A percentile compares a stretch with the other conserved stretches of the same genome.
These are phyloP conservation scores for Leccinum subgranulosum DNA, from an alignment of 768 basidiomycete genomes.

Conservation along the genomic window DNA sequence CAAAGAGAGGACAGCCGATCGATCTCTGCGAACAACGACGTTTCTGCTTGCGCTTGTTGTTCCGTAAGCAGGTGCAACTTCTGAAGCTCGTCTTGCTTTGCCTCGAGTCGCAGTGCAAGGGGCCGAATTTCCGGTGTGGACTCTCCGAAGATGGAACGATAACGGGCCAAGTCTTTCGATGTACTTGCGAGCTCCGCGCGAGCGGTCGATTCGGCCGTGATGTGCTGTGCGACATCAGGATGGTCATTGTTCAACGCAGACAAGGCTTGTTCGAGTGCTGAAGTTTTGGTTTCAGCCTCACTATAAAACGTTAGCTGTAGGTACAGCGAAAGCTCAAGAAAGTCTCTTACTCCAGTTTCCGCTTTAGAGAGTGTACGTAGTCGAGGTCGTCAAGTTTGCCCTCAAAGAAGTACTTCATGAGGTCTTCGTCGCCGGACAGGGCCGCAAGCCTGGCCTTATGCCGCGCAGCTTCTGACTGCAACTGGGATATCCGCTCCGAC, in stretches of 20 bases:
- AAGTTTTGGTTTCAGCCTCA: slow-evolving; percentile 46
- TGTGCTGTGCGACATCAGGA: slow-evolving; percentile 51
- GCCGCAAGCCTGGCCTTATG: slow-evolving; percentile 79
- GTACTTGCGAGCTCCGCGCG: slow-evolving; percentile 46
- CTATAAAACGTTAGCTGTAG: slow-evolving; percentile 35
- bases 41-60: slow-evolving; percentile 66
- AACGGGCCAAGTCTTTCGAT: slow-evolving; percentile 52
- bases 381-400: slow-evolving; percentile 49
- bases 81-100: slow-evolving; percentile 67
- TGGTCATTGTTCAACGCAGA: slow-evolving; percentile 42
- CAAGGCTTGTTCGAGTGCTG: slow-evolving; percentile 53
- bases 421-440: slow-evolving; percentile 61
- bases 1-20: slow-evolving; percentile 84
- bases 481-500: slow-evolving; percentile 66
- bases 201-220: slow-evolving; percentile 48
- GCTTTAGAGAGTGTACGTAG: slow-evolving; percentile 53
- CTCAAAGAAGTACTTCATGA: slow-evolving; percentile 66
- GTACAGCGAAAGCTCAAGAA: not conserved
- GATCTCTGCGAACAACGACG: slow-evolving; percentile 77
- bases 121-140: slow-evolving; percentile 46
- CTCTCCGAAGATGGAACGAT: slow-evolving; percentile 63
- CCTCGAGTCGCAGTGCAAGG: slow-evolving; percentile 53
- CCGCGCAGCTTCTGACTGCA: slow-evolving; percentile 71
- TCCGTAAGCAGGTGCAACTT: slow-evolving; percentile 58
- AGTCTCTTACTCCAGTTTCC: slow-evolving; percentile 50